These are phyloP conservation scores for Boletales sp. DNA, from an alignment of 768 basidiomycete species.

Conservation along the genomic window DNA sequence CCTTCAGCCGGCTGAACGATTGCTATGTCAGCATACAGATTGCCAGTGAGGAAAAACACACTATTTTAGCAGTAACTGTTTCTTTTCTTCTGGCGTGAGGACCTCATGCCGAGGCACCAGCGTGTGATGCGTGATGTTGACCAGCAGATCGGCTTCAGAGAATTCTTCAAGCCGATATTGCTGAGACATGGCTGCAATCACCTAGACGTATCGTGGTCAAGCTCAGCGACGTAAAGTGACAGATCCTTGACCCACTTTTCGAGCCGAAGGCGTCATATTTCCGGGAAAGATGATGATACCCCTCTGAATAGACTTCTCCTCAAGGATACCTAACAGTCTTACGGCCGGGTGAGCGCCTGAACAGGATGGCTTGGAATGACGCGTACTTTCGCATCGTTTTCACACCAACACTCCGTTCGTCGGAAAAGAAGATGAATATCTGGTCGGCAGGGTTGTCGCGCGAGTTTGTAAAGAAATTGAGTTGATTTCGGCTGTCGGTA, in stretches of 20 bases:
- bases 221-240: neutral
- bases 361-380: neutral
- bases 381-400: constrained; percentile 96
- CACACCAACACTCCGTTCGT: constrained; percentile 91
- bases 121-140: constrained; percentile 96
- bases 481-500: constrained; percentile 66
- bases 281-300: constrained; percentile 96
- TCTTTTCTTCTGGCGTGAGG: constrained; percentile 82
- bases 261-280: constrained; percentile 94
- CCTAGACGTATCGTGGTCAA: constrained; percentile 42
- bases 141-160: constrained; percentile 91
- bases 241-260: constrained; percentile 58
- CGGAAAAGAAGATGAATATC: constrained; percentile 95
- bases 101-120: constrained; percentile 93
- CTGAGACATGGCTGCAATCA: constrained; percentile 84
- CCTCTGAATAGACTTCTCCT: constrained; percentile 84
- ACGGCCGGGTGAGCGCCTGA: constrained; percentile 6
- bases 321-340: constrained; percentile 85
- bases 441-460: constrained; percentile 63
- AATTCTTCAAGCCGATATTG: constrained; percentile 93
- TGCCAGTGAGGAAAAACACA: constrained; percentile 42
- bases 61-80: constrained; percentile 86
- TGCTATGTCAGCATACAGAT: constrained; percentile 7
- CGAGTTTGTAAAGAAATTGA: constrained; percentile 88
- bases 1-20: constrained; percentile 80